phyloP scores from a whole-genome alignment of 2,329 filamentous ascomycete species.

The Drechslerella coelobrocha region DNA sequence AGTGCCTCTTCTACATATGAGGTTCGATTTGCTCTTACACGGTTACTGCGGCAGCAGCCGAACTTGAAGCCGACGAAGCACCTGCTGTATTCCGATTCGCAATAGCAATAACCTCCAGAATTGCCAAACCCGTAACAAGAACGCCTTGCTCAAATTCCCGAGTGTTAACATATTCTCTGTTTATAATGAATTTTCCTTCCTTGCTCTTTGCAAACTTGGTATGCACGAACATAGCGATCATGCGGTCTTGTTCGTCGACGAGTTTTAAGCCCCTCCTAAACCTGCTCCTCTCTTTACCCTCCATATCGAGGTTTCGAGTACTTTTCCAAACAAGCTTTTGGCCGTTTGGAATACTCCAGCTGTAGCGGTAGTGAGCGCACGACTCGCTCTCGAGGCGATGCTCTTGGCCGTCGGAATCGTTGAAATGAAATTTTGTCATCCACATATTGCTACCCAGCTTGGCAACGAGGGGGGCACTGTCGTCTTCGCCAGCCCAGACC shows the following conservation, averaged over 20 bases:
- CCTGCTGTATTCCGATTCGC: conserved; percentile 4
- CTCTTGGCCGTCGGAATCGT: conserved; percentile 20
- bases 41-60: background rate
- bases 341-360: conserved; percentile 16
- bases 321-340: conserved; percentile 29
- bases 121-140: conserved; percentile 21
- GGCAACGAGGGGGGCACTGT: conserved; percentile 5
- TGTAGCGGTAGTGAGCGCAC: conserved; percentile 13
- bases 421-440: conserved; percentile 44
- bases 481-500: conserved; percentile 19
- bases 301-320: conserved; percentile 30
- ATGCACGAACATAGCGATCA: conserved; percentile 33
- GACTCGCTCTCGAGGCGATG: conserved; percentile 20
- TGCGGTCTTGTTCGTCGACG: conserved; percentile 25
- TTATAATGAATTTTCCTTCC: conserved; percentile 29
- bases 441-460: conserved; percentile 34
- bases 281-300: conserved; percentile 20
- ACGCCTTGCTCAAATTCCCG: conserved; percentile 30
- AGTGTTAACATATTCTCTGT: conserved; percentile 10
- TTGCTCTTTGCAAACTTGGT: conserved; percentile 27
- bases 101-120: conserved; percentile 17
- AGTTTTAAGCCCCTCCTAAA: conserved; percentile 19
- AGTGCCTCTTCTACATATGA: too few relatives aligned
- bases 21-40: too few relatives aligned
- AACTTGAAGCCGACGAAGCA: too few relatives aligned